Percentiles rank a stretch among this genome's conserved stretches.
These are phyloP conservation scores for Penicillium cinerascens DNA, from an alignment of 495 filamentous ascomycete genomes.

Conservation along the genomic window DNA sequence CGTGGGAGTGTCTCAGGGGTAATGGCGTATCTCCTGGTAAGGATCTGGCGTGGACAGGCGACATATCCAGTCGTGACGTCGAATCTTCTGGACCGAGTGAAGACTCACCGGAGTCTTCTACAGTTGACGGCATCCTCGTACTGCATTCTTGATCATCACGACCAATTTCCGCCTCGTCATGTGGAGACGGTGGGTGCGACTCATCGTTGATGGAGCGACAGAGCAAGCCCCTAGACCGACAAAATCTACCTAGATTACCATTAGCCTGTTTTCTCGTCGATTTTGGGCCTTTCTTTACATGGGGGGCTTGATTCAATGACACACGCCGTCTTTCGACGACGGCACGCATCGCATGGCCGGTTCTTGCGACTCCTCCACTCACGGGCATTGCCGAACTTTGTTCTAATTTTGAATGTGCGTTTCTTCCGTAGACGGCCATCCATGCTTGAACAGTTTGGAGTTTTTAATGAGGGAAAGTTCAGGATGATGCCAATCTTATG, in stretches of 20 bases:
- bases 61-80: neutral
- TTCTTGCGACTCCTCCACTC: slow-evolving; percentile 17
- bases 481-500: neutral
- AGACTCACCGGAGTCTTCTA: neutral
- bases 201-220: neutral
- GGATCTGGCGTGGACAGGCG: neutral
- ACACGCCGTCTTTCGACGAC: slow-evolving; percentile 18
- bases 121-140: neutral
- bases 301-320: slow-evolving; percentile 16
- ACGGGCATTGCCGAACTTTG: slow-evolving; percentile 13
- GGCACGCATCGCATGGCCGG: slow-evolving; percentile 21
- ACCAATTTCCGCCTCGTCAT: neutral
- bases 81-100: neutral
- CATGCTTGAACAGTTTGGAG: neutral
- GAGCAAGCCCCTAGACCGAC: neutral
- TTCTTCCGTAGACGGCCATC: neutral
- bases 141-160: neutral
- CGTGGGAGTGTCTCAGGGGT: neutral
- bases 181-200: neutral
- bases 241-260: neutral
- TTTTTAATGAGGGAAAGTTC: slow-evolving; percentile 10
- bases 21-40: neutral
- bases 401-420: slow-evolving; percentile 9
- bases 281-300: neutral
- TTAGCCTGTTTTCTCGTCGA: neutral